A percentile compares a stretch with the other conserved stretches of the same genome.
These are phyloP conservation scores for Breviolum minutum DNA, from an alignment of 73 alveolate species.

Conservation along the genomic window DNA sequence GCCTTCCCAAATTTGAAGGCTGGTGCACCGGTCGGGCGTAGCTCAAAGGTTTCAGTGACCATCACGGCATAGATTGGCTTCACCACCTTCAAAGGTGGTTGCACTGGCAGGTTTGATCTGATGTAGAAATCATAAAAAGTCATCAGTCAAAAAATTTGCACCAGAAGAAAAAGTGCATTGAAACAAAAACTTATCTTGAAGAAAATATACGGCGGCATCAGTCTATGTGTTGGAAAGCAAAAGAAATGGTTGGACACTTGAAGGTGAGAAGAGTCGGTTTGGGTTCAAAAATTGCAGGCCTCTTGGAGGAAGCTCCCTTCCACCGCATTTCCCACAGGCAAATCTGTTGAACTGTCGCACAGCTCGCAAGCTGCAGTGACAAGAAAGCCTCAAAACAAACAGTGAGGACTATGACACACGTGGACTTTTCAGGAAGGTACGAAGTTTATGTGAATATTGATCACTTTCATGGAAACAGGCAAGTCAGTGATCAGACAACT, in stretches of 20 bases:
- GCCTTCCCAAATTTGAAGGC: constrained; percentile 75
- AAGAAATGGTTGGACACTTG: too few species aligned
- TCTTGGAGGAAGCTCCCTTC: constrained; percentile 69
- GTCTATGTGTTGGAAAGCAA: too few species aligned
- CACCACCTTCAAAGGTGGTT: constrained; percentile 42
- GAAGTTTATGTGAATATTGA: too few species aligned
- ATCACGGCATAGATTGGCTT: constrained; percentile 65
- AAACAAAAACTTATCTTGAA: too few species aligned
- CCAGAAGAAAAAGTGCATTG: too few species aligned
- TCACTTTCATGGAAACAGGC: too few species aligned
- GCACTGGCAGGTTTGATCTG: background rate
- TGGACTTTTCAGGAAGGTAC: too few species aligned
- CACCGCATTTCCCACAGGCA: background rate
- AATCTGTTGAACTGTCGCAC: constrained; percentile 19
- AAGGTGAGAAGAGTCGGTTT: background rate
- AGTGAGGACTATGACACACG: background rate
- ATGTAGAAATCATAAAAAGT: background rate
- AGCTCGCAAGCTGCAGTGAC: constrained; percentile 77
- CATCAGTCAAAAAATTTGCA: too few species aligned
- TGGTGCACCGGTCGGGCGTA: background rate
- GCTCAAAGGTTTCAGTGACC: constrained; percentile 78
- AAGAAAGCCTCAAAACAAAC: constrained; percentile 8
- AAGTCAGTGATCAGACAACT: too few species aligned
- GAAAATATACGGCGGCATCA: too few species aligned
- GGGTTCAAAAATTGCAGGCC: background rate